These are phyloP conservation scores for Trypanosoma platydactyli DNA, from an alignment of 208 protist genomes.

Conservation along the genomic window DNA sequence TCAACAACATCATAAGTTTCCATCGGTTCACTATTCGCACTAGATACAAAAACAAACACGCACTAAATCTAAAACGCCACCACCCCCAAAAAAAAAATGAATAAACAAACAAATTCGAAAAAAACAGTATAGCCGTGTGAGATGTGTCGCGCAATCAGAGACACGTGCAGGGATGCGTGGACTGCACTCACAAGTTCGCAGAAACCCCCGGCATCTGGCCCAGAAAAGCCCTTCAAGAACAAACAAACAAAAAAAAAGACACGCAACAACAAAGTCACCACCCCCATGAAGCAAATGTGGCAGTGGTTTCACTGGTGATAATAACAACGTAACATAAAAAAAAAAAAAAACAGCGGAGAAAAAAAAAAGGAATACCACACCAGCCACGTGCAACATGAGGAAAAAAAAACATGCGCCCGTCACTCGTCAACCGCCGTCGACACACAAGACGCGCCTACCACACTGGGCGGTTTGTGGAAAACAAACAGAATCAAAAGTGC, in stretches of 20 bases:
- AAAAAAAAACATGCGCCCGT: constrained; percentile 10
- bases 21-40: constrained; percentile 19
- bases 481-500: not conserved
- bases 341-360: constrained; percentile 15
- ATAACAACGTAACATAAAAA: constrained; percentile 4
- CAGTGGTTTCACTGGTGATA: not conserved
- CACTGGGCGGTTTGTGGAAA: not conserved
- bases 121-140: constrained; percentile 3
- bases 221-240: not conserved
- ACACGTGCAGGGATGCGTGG: too few relatives aligned
- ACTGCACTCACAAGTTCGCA: too few relatives aligned
- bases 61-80: not conserved
- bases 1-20: too few relatives aligned
- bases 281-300: not conserved
- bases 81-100: constrained; percentile 5
- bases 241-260: constrained; percentile 6
- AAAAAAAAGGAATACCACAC: not conserved
- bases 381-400: not conserved
- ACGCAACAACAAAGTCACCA: not conserved
- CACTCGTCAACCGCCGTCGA: not conserved
- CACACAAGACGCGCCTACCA: not conserved
- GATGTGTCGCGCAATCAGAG: not conserved
- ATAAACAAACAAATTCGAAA: constrained; percentile 27
- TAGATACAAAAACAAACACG: not conserved
- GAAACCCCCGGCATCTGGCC: too few relatives aligned